Percentiles rank a stretch among this genome's conserved stretches.
Conservation (phyloP, 495 filamentous ascomycete species). For the Lasiosphaeriaceae sp. region DNA sequence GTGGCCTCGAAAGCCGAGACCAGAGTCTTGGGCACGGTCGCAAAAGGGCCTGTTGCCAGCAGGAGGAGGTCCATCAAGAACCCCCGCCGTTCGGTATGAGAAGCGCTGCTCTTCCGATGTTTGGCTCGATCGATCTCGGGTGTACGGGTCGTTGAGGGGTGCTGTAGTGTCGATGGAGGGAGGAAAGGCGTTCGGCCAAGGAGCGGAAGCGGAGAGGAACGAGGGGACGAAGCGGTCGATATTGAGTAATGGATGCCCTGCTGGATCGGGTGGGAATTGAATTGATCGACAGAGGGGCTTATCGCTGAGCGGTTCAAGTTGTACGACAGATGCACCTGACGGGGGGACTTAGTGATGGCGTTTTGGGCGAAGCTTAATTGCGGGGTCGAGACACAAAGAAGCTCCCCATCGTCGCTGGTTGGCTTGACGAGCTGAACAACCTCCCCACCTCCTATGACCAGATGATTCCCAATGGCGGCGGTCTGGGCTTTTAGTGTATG, state of each 20-base stretch:
- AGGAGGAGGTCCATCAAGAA: conserved; percentile 60
- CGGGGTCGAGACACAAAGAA: conserved; percentile 33
- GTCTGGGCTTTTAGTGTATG: neutral
- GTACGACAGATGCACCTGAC: conserved; percentile 12
- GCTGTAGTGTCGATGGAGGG: neutral
- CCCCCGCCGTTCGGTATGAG: conserved; percentile 14
- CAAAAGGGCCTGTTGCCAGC: conserved; percentile 50
- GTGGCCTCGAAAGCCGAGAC: conserved; percentile 40
- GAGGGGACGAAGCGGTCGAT: conserved; percentile 5
- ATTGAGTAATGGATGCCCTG: conserved; percentile 7
- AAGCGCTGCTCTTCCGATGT: neutral
- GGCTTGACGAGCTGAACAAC: conserved; percentile 12
- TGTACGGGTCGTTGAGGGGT: neutral
- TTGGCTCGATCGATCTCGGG: too few species aligned
- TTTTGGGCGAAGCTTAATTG: conserved; percentile 26
- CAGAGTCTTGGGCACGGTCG: conserved; percentile 58
- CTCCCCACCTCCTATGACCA: conserved; percentile 18
- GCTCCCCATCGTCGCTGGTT: conserved; percentile 22
- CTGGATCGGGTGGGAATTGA: conserved; percentile 18
- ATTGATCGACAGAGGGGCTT: conserved; percentile 12
- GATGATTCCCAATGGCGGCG: neutral
- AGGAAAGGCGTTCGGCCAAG: conserved; percentile 1
- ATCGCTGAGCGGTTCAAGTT: conserved; percentile 16
- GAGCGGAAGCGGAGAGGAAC: neutral
- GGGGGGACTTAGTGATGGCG: conserved; percentile 14